Base-by-base conservation (phyloP, 495 filamentous ascomycete species). In the Daldinia grandis region DNA sequence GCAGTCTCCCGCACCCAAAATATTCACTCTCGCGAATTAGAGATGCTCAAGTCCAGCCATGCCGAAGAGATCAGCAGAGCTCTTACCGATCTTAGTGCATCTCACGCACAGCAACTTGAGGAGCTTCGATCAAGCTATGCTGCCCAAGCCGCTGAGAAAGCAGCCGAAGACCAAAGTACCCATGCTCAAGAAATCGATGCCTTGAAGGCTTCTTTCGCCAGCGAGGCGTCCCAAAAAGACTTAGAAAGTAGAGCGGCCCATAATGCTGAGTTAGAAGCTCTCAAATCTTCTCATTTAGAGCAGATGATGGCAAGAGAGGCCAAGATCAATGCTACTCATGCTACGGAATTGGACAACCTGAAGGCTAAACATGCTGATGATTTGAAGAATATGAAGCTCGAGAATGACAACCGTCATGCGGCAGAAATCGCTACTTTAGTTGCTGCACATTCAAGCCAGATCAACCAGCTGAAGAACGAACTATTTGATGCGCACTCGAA, bases 21-120 rank as follows among this genome's bases (percentile, higher is more conserved):
- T 37, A 58, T 73, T 1, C 67, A 80, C 27, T 40, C 75, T 2
- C 62, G 56, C 47, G 78, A 83, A 54, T 67, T 83, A 21, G 78
- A 84, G 50, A 37, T 76, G 0, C 71, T 86, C 19, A 83, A 85
- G 72, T 78, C 76, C 5, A 78, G 72, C 55, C 83, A 85, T 47
- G 78, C 80, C 24, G 74, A 71, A n/a, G 75, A 84, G 44, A 71
- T 82, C 4, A 76, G 74, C 28, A 76, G 72, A 21, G 49, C 81
- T 27, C 78, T 79, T 75, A 62, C 59, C 15, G 74, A 82, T 61
- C 69, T 76, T 49, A 76, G 75, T 30, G 67, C 64, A 27, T 66
- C 66, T 19, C 74, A 83, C 38, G 68, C 71, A 5, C 76, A 74
- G 56, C 77, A 82, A 42, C 65, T 83, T 6, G 79, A 83, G 54